Evolutionary conservation across 208 protist species (phyloP), one percentile per base, ranked within the genome.

Genomic region (Trypanosoma cruzi): DNA sequence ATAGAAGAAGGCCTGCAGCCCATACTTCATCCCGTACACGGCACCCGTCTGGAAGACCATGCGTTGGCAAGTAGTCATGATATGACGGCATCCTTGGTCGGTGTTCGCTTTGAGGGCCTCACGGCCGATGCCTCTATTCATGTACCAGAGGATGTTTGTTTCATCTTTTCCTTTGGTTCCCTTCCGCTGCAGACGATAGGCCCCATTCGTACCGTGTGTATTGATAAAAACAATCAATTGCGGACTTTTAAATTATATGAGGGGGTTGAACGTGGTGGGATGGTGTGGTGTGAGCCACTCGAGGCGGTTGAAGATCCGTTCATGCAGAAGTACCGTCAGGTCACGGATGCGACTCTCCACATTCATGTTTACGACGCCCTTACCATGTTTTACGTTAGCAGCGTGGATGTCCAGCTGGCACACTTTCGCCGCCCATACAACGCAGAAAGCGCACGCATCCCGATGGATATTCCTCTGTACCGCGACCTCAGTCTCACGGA

Each of bases 301-400:
- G 77, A 84, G 36, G 70, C 81, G 1, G 64, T 85, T 34, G 52
- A 60, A 40, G 82, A 80, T 61, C 65, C 64, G 18, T 68, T 82
- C 53, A 84, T 94, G 81, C 71, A 73, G 31, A 82, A 82, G 67
- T 94, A 81, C 68, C 89, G 93, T 64, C 63, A 84, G 22, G 42
- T 59, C 13, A 63, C 60, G 42, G 77, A 79, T 57, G 62, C 80
- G 22, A 77, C 67, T 1, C 36, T 96, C 16, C 94, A 96, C 77
- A 67, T 96, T 46, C 91, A 96, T 69, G 31, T 94, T 4, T 96
- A 93, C 76, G 79, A 96, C 66, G 91, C 88, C 8, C 77, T 94
- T 29, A 93, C 80, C 18, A 96, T 96, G 91, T 96, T 96, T 75
- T 96, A 96, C 79, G 59, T 94, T 22, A 79, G 77, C 18, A 93